These are phyloP conservation scores for Phytophthora parvispora DNA, from an alignment of 352 stramenopile genomes.

Conservation along the genomic window DNA sequence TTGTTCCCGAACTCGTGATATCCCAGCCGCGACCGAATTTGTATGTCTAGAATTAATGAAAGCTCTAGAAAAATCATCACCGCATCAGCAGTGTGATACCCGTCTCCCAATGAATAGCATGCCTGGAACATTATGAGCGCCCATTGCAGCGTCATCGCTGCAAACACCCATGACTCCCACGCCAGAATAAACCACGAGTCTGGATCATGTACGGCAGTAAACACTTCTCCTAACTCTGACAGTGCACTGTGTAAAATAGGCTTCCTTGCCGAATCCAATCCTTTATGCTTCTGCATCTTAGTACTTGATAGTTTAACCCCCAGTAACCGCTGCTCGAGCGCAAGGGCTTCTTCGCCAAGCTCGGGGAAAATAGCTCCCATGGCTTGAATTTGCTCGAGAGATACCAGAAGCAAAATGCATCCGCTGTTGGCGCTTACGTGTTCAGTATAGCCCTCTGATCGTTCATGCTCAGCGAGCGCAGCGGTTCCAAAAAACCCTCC, in stretches of 20 bases:
- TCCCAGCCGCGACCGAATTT: conserved; percentile 57
- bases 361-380: conserved; percentile 67
- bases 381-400: conserved; percentile 51
- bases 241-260: conserved; percentile 7
- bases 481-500: conserved; percentile 65
- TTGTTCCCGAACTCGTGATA: conserved; percentile 82
- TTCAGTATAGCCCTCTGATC: conserved; percentile 58
- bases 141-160: conserved; percentile 66
- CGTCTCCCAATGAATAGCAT: conserved; percentile 39
- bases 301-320: conserved; percentile 42
- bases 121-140: conserved; percentile 53
- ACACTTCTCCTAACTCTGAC: neutral
- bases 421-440: conserved; percentile 63
- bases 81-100: conserved; percentile 14
- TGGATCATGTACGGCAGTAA: conserved; percentile 39
- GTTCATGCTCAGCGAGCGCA: conserved; percentile 49
- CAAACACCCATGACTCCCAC: conserved; percentile 74
- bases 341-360: conserved; percentile 52
- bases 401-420: conserved; percentile 63
- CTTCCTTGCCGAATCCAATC: neutral
- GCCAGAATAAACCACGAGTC: conserved; percentile 55
- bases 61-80: conserved; percentile 53
- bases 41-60: conserved; percentile 62
- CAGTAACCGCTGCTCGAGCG: conserved; percentile 51
- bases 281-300: neutral